Evolutionary conservation across 2,329 filamentous ascomycete genomes (phyloP).

Genomic region (Pseudovirgaria hyperparasitica): DNA sequence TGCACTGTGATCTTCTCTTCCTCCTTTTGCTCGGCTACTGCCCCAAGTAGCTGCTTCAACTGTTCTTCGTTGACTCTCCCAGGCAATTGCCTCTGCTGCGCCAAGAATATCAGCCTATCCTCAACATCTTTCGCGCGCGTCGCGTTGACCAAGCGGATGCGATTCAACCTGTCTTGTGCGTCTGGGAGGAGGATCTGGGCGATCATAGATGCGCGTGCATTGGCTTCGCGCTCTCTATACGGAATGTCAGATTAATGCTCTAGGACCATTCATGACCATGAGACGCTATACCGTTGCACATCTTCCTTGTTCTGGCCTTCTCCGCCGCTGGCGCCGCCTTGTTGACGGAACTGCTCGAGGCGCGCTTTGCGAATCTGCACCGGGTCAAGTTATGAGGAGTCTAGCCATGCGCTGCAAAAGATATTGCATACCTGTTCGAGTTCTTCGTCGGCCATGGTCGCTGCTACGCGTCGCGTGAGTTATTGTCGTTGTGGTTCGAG

Average conservation of each 20-base stretch:
- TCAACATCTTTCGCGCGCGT: slow-evolving; percentile 82
- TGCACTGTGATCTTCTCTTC: slow-evolving; percentile 75
- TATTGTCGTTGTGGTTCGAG: too few species aligned
- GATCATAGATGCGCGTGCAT: slow-evolving; percentile 66
- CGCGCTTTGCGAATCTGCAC: slow-evolving; percentile 77
- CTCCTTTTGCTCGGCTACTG: slow-evolving; percentile 61
- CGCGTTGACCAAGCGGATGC: slow-evolving; percentile 92
- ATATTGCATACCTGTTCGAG: slow-evolving; percentile 42
- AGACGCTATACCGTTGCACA: slow-evolving; percentile 34
- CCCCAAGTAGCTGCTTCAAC: slow-evolving; percentile 80
- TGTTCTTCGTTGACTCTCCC: slow-evolving; percentile 84
- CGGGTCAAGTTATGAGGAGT: slow-evolving; percentile 4
- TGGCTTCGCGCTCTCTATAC: slow-evolving; percentile 41
- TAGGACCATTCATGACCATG: background rate
- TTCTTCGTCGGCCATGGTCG: slow-evolving; percentile 51
- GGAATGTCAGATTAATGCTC: slow-evolving; percentile 3
- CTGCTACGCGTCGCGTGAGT: too few species aligned
- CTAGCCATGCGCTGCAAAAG: background rate
- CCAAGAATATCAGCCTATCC: slow-evolving; percentile 84
- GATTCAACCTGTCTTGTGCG: slow-evolving; percentile 81
- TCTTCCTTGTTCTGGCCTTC: slow-evolving; percentile 43
- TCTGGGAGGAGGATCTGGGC: slow-evolving; percentile 90
- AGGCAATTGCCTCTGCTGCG: slow-evolving; percentile 73
- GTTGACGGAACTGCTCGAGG: slow-evolving; percentile 80
- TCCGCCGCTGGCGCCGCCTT: slow-evolving; percentile 42